Conservation (phyloP, 495 filamentous ascomycete species). For the Collariella sp. region DNA sequence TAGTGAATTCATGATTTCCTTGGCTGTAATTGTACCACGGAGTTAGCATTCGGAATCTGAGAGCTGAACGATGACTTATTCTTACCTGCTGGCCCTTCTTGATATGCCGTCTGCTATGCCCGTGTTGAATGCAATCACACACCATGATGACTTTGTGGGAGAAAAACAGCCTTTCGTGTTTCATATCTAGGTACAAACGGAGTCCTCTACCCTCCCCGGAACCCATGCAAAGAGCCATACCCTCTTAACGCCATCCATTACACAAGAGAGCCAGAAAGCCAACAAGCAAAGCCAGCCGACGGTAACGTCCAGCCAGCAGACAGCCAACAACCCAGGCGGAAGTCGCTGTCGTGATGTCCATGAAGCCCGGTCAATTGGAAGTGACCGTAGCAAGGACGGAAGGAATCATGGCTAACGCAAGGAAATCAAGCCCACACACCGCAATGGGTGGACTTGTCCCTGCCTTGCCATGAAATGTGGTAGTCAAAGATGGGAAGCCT, state of each 20-base stretch:
- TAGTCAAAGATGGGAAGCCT: not conserved
- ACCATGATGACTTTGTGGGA: not conserved
- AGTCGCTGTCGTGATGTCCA: not conserved
- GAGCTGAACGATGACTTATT: not conserved
- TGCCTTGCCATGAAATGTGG: not conserved
- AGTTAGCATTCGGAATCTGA: slow-evolving; percentile 16
- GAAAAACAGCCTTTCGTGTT: slow-evolving; percentile 6
- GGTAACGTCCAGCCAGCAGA: not conserved
- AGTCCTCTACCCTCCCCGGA: not conserved
- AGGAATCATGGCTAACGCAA: not conserved
- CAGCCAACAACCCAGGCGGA: not conserved
- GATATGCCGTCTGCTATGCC: not conserved
- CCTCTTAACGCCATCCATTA: slow-evolving; percentile 19
- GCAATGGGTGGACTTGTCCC: not conserved
- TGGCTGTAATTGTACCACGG: slow-evolving; percentile 15
- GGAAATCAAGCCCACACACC: not conserved
- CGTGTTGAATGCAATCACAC: too few species aligned
- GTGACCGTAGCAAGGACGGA: not conserved
- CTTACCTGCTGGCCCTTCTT: not conserved
- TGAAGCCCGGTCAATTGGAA: not conserved
- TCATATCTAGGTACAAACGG: slow-evolving; percentile 5
- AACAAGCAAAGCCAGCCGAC: slow-evolving; percentile 1
- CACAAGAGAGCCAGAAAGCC: slow-evolving; percentile 11
- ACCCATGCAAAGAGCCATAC: slow-evolving; percentile 13
- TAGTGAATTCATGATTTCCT: slow-evolving; percentile 2